These are phyloP conservation scores for Gossypium lobatum DNA, from an alignment of 441 rosid species.

Conservation along the genomic window DNA sequence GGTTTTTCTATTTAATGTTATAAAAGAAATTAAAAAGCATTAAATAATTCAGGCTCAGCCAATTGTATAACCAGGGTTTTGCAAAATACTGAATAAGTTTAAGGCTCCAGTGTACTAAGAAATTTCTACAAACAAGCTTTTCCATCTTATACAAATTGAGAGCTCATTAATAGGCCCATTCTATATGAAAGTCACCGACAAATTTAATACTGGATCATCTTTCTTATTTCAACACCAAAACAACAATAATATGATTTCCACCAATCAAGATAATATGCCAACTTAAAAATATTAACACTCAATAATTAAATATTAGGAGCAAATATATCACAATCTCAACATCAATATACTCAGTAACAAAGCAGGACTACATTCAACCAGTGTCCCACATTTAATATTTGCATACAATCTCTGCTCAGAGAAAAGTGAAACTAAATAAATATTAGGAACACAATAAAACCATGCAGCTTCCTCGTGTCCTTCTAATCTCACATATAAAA, in stretches of 20 bases:
- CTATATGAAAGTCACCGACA: neutral
- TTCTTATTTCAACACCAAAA: neutral
- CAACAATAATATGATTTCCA: neutral
- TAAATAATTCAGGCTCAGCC: neutral
- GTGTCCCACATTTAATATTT: neutral
- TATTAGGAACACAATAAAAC: neutral
- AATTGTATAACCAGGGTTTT: neutral
- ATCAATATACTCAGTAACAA: too few species aligned
- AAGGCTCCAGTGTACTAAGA: neutral
- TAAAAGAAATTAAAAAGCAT: neutral
- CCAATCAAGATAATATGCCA: neutral
- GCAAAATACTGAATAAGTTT: neutral
- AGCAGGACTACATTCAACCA: neutral
- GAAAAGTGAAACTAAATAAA: neutral
- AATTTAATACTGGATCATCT: neutral
- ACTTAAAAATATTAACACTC: neutral
- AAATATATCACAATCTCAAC: neutral
- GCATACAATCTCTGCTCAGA: neutral
- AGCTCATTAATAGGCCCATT: neutral
- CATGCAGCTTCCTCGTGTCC: neutral
- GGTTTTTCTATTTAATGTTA: neutral
- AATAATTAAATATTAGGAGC: too few species aligned
- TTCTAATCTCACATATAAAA: neutral
- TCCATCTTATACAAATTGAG: neutral
- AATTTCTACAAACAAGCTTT: neutral